Evolutionary conservation across 2,329 filamentous ascomycete genomes (phyloP), one percentile per base, ranked within the genome.

Genomic region (Scytalidium sp.): DNA sequence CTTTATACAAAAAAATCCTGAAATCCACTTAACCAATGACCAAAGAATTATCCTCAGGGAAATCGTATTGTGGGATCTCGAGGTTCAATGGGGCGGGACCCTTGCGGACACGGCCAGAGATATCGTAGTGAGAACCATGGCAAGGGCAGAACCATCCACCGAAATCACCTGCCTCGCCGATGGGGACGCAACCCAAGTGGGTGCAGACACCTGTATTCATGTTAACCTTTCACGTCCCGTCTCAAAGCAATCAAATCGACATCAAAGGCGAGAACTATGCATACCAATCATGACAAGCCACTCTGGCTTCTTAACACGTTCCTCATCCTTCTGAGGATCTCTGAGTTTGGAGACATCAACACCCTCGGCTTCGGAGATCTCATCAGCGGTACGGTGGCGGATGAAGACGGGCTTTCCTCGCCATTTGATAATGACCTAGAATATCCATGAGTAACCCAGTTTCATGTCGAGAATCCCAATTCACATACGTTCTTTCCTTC

Each of bases 121-220:
- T 97, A 73, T 99, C 94, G 84, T 99, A 99, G 82, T 99, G 94
- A 63, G 92, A 97, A 74, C 94, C 94, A 84, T 99, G 94, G 88
- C 94, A 99, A 60, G 94, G 94, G 81, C 94, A 99, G 88, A 99
- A 99, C 94, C 94, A 99, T 70, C 94, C 94, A 71, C 94, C 94
- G 67, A 80, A 99, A 75, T 99, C 95, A 72, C 94, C 94, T 59
- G 94, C 90, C 80, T 99, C 94, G 67, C 95, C 94, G 67, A 99
- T 99, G 69, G 94, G 94, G 63, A 99, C 94, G 83, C 94, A 99
- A 76, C 94, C 94, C 69, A 99, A 80, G 76, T 99, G 94, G 67
- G 94, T 99, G 88, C 94, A 99, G 75, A 99, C 93, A 76, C 91
- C 90, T 93, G 58, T 52, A 51, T 25, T 22, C 3, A 22, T n/a